Evolutionary conservation across 2,329 filamentous ascomycete genomes (phyloP), one percentile per base, ranked within the genome.

Genomic region (Pseudogymnoascus destructans): DNA sequence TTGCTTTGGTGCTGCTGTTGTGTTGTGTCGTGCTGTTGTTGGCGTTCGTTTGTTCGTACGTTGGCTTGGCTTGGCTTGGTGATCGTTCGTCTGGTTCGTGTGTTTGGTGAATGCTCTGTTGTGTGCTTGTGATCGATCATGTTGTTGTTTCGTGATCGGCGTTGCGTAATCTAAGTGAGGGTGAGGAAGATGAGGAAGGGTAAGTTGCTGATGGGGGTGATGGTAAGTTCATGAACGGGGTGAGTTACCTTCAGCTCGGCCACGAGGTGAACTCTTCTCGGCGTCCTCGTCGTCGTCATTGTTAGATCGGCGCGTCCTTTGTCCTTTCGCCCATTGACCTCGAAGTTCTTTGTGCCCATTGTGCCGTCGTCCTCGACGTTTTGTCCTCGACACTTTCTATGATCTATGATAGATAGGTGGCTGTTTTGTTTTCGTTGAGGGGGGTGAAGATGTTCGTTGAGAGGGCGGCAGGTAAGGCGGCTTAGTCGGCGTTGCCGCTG

Each of bases 401-500:
- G 6, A 8, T 36, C 5, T n/a, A 15, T 36, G 6, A 8, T 15
- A 3, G 6, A 8, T 15, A 3, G n/a, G 33, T 8, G 2, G 2
- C 6, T 7, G 33, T 36, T 36, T 17, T 36, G n/a, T 2, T 36
- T 36, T 17, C n/a, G 33, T 36, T 36, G 33, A 36, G 33, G 33
- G 30, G 33, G 33, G n/a, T 36, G 33, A 36, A 15, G 33, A 15
- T 9, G 33, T 27, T 27, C 25, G 33, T 36, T 15, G 33, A 5
- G 32, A n/a, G n/a, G 33, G 33, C 33, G 33, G 33, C 33, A 8
- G 33, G 5, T 5, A 1, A 8, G 33, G n/a, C 33, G 0, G 64
- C 63, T 54, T 73, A 72, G 1, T 64, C 65, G 0, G 60, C 57
- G 38, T 70, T 65, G 5, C 68, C 65, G 10, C 65, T 68, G 42